Percentiles rank a stretch among this genome's conserved stretches.
These are phyloP conservation scores for Talaromyces ruber DNA, from an alignment of 495 filamentous ascomycete genomes.

Conservation along the genomic window DNA sequence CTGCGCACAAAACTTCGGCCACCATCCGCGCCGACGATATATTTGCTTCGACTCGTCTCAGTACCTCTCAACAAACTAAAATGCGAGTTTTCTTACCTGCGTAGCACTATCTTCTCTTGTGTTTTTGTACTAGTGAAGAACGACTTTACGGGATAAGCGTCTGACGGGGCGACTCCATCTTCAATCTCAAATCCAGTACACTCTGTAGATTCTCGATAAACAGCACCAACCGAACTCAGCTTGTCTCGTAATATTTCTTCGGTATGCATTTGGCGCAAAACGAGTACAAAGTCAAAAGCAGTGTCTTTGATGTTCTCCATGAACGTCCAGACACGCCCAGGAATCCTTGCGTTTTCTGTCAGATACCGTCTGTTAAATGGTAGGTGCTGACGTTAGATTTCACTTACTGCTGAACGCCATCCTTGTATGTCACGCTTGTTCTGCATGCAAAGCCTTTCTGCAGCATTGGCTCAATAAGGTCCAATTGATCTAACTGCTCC, in stretches of 20 bases:
- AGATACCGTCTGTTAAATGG: neutral
- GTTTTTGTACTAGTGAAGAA: neutral
- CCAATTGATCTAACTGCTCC: neutral
- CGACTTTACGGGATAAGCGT: neutral
- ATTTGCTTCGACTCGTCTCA: neutral
- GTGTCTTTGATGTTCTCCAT: neutral
- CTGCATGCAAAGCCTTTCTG: neutral
- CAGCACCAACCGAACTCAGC: neutral
- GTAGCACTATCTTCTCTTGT: neutral
- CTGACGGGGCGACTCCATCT: neutral
- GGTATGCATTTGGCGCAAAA: neutral
- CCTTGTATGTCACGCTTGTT: neutral
- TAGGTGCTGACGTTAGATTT: neutral
- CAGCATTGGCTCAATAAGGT: neutral
- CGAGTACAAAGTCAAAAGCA: neutral
- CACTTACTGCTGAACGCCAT: neutral
- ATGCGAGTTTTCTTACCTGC: neutral
- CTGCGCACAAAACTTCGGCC: constrained; percentile 34
- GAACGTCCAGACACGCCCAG: neutral
- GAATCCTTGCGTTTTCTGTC: neutral
- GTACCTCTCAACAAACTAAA: neutral
- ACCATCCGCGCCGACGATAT: constrained; percentile 35
- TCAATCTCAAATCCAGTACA: neutral
- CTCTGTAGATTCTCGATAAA: neutral
- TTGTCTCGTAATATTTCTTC: neutral